Percentiles rank a stretch among this genome's conserved stretches.
phyloP scores from a whole-genome alignment of 441 rosid species.

The Raphanus hybrid region DNA sequence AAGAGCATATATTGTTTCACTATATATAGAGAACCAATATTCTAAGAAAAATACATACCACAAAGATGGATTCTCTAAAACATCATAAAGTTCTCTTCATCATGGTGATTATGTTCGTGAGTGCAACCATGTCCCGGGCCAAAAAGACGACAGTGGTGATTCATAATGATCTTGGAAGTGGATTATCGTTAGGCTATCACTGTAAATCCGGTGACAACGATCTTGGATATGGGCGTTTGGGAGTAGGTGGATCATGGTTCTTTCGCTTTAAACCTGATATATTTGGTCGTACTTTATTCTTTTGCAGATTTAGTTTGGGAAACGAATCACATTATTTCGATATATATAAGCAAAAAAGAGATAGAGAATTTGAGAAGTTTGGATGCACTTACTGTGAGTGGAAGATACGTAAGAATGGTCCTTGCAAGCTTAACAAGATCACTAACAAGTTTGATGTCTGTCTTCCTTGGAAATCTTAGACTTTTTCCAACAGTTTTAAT shows the following conservation, averaged over 20 bases:
- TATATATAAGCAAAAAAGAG: conserved; percentile 31
- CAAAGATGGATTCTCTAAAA: not conserved
- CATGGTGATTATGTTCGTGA: not conserved
- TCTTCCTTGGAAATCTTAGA: conserved; percentile 3
- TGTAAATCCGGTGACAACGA: conserved; percentile 32
- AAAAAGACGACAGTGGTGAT: conserved; percentile 22
- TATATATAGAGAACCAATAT: not conserved
- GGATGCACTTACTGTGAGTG: conserved; percentile 25
- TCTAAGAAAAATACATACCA: not conserved
- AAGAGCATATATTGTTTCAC: conserved; percentile 3
- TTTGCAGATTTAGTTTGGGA: conserved; percentile 20
- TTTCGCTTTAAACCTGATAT: conserved; percentile 25
- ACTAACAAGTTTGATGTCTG: conserved; percentile 23
- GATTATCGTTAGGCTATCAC: conserved; percentile 4
- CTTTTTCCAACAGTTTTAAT: not conserved
- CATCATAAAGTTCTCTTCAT: not conserved
- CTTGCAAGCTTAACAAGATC: conserved; percentile 21
- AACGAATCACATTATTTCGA: conserved; percentile 18
- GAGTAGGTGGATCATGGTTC: conserved; percentile 21
- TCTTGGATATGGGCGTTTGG: conserved; percentile 14
- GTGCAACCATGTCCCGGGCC: not conserved
- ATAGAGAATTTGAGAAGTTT: conserved; percentile 1
- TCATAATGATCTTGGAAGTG: conserved; percentile 25
- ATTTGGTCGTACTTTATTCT: conserved; percentile 24
- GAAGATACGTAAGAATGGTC: conserved; percentile 27